A percentile compares a stretch with the other conserved stretches of the same genome.
These are phyloP conservation scores for Blastobotrys arbuscula DNA, from an alignment of 1,139 yeast species.

Conservation along the genomic window DNA sequence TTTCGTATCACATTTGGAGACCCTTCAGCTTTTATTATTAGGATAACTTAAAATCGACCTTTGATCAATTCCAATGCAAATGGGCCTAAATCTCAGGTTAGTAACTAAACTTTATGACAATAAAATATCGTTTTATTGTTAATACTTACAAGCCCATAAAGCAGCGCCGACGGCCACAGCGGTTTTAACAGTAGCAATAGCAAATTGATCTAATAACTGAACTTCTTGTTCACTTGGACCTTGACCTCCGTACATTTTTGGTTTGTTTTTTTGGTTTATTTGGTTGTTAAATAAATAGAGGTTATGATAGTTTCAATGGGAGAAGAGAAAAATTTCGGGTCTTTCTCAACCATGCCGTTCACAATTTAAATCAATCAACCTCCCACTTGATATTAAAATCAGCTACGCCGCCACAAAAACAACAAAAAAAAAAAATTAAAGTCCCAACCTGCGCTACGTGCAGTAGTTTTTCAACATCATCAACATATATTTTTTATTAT, in stretches of 20 bases:
- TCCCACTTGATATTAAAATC: too few species aligned
- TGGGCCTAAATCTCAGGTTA: slow-evolving; percentile 28
- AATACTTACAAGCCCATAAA: slow-evolving; percentile 51
- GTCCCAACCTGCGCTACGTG: background rate
- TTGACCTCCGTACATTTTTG: slow-evolving; percentile 69
- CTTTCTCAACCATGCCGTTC: too few species aligned
- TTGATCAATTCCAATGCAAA: slow-evolving; percentile 37
- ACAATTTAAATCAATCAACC: too few species aligned
- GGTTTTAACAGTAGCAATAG: slow-evolving; percentile 57
- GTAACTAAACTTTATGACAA: too few species aligned
- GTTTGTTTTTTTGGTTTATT: background rate
- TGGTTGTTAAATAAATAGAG: background rate
- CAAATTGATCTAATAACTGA: slow-evolving; percentile 63
- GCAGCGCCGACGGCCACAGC: slow-evolving; percentile 67
- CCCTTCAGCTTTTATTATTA: too few species aligned
- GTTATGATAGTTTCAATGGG: too few species aligned
- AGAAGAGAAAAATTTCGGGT: too few species aligned
- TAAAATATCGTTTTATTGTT: background rate
- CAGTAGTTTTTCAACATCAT: background rate
- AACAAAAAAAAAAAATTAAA: slow-evolving; percentile 1
- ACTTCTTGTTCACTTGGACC: slow-evolving; percentile 76
- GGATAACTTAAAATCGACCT: slow-evolving; percentile 36
- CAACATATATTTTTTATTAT: background rate
- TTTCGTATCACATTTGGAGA: too few species aligned
- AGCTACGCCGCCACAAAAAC: background rate